Base-by-base conservation (phyloP, 768 basidiomycete genomes). In the Suillus spraguei region DNA sequence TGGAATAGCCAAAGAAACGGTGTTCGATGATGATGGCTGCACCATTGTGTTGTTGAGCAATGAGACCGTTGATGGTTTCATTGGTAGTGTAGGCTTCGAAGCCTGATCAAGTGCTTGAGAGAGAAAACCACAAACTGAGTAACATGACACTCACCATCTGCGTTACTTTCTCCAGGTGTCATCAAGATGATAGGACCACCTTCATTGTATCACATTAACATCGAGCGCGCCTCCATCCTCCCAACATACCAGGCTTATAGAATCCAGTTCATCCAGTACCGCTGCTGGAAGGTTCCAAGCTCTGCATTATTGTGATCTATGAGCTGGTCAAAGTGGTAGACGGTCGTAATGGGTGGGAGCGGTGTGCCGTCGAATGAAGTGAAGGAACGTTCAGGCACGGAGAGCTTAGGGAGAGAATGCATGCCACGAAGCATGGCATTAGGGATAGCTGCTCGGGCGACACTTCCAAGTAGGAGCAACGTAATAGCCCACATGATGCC, bases 1-100 rank as follows among this genome's bases (percentile, higher is more conserved):
- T 92, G 63, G 89, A 91, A n/a, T 83, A 74, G 16, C 90, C 90
- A 65, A 86, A 91, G 79, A 87, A 92, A 28, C 91, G 82, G 69
- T 92, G 90, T 68, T 92, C 90, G 32, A 91, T 64, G 35, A 91
- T 76, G 65, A 91, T 78, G 6, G 84, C 81, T 20, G 85, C 85
- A 24, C 86, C 90, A 41, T 83, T 83, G 63, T 89, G 79, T 71
- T 87, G 85, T 69, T 89, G 85, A 11, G 88, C 86, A 64, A 90
- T 85, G 59, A 80, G 77, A 17, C 89, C 90, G 64, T 81, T 85
- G 66, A 91, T 83, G 6, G 86, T 88, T 13, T 35, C 61, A 68
- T 91, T 90, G 17, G 87, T 87, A 58, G 91, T 79, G 68, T 89
- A 91, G n/a, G 76, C 79, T 60, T 72, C 72, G 61, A 70, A 81